phyloP scores from a whole-genome alignment of 225 moss, liverwort and hornwort genomes.

The Physcomitrium patens region DNA sequence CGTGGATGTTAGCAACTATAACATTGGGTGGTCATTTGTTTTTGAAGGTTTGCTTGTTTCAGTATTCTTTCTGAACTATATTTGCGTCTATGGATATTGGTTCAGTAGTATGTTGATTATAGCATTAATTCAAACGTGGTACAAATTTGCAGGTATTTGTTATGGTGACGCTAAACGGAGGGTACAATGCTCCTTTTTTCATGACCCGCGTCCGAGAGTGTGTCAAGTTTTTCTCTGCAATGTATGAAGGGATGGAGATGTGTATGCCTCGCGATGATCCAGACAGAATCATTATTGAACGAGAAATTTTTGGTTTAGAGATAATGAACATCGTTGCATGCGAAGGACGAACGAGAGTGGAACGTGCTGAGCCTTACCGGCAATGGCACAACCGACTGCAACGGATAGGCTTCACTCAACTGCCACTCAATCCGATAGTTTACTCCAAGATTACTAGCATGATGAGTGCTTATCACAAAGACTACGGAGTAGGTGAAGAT shows the following conservation, averaged over 20 bases:
- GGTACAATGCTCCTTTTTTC: conserved; percentile 68
- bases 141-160: conserved; percentile 50
- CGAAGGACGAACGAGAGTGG: conserved; percentile 71
- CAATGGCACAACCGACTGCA: conserved; percentile 72
- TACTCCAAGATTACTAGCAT: conserved; percentile 26
- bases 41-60: neutral
- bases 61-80: neutral
- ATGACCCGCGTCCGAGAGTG: conserved; percentile 68
- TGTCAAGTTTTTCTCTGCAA: conserved; percentile 49
- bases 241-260: conserved; percentile 61
- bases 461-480: conserved; percentile 42
- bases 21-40: conserved; percentile 1
- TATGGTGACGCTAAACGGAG: conserved; percentile 47
- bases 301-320: conserved; percentile 54
- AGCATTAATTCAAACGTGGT: neutral
- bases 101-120: neutral
- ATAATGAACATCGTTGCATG: conserved; percentile 73
- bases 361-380: conserved; percentile 57
- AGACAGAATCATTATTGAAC: conserved; percentile 51
- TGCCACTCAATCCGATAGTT: conserved; percentile 35
- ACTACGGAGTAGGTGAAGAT: conserved; percentile 51
- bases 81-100: conserved; percentile 1
- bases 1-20: neutral
- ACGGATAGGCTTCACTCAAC: conserved; percentile 61
- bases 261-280: conserved; percentile 42